These are phyloP conservation scores for Cutaneotrichosporon daszewskae DNA, from an alignment of 1,284 basidiomycete species.

Conservation along the genomic window DNA sequence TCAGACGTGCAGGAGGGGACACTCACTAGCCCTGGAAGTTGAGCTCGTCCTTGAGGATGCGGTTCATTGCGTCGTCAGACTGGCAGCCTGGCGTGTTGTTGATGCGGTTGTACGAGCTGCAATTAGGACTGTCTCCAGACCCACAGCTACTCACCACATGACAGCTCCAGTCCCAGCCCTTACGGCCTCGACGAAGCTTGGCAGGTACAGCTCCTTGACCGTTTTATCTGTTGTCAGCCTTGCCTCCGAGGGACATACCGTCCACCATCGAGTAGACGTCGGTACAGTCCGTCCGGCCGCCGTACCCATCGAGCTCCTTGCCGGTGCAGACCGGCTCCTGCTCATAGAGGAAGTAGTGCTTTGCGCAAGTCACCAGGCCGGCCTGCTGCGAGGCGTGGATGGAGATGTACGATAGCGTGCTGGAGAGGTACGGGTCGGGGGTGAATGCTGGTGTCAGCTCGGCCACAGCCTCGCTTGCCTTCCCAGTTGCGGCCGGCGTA, in stretches of 20 bases:
- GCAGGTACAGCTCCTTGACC: slow-evolving; percentile 47
- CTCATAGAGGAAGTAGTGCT: slow-evolving; percentile 47
- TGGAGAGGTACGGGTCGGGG: slow-evolving; percentile 47
- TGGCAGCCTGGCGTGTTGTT: slow-evolving; percentile 76
- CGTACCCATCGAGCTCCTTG: slow-evolving; percentile 23
- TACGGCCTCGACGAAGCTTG: slow-evolving; percentile 50
- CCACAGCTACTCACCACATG: slow-evolving; percentile 33
- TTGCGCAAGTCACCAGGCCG: slow-evolving; percentile 46
- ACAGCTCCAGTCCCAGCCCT: slow-evolving; percentile 47
- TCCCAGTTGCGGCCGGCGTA: slow-evolving; percentile 49
- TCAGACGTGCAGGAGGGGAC: slow-evolving; percentile 3
- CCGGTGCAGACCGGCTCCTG: slow-evolving; percentile 43
- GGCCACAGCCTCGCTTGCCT: slow-evolving; percentile 21
- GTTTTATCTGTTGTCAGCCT: slow-evolving; percentile 38
- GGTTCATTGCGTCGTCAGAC: slow-evolving; percentile 67
- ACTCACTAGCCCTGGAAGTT: slow-evolving; percentile 52
- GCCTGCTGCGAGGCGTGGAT: slow-evolving; percentile 43
- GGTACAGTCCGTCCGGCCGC: slow-evolving; percentile 27
- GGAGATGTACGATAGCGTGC: slow-evolving; percentile 41
- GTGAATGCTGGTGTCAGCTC: slow-evolving; percentile 34
- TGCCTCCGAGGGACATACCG: slow-evolving; percentile 19
- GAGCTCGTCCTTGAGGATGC: slow-evolving; percentile 68
- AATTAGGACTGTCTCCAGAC: not conserved
- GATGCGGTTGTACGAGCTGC: slow-evolving; percentile 56
- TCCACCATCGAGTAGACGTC: slow-evolving; percentile 33